phyloP scores from a whole-genome alignment of 1,284 basidiomycete genomes.

The Termitomyces sp. region DNA sequence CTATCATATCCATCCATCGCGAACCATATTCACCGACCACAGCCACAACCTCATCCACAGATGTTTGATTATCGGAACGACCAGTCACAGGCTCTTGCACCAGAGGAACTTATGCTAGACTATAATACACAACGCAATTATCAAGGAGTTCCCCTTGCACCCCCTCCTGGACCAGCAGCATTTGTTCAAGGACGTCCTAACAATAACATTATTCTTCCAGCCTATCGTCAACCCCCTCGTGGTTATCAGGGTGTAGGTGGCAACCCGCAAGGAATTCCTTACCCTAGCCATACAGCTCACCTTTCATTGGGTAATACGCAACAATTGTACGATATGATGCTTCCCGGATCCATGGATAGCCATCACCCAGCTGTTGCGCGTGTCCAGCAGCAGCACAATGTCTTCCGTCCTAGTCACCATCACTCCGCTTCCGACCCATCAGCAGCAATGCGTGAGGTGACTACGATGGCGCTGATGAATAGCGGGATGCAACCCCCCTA shows the following conservation, averaged over 20 bases:
- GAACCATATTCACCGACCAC: constrained; percentile 40
- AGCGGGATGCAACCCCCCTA: constrained; percentile 48
- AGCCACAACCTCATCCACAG: constrained; percentile 38
- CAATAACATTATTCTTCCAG: constrained; percentile 37
- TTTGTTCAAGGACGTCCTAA: constrained; percentile 47
- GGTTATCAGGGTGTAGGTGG: constrained; percentile 50
- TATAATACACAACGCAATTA: constrained; percentile 53
- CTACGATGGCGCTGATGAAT: constrained; percentile 55
- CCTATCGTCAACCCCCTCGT: constrained; percentile 55
- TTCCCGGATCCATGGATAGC: constrained; percentile 51
- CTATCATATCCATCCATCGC: constrained; percentile 67
- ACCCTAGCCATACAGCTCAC: constrained; percentile 53
- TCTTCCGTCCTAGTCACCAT: constrained; percentile 66
- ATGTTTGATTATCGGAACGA: constrained; percentile 39
- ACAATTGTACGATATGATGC: constrained; percentile 75
- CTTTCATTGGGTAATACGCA: constrained; percentile 66
- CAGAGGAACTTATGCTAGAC: constrained; percentile 53
- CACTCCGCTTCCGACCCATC: constrained; percentile 78
- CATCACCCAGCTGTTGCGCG: constrained; percentile 59
- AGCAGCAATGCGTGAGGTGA: constrained; percentile 59
- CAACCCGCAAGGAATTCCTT: constrained; percentile 50
- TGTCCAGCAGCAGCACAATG: constrained; percentile 69
- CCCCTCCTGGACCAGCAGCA: constrained; percentile 30
- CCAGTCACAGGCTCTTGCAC: constrained; percentile 26
- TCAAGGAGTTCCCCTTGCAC: constrained; percentile 27